Evolutionary conservation across 129 eudicot species (phyloP).

Genomic region (Oenanthe sinensis): DNA sequence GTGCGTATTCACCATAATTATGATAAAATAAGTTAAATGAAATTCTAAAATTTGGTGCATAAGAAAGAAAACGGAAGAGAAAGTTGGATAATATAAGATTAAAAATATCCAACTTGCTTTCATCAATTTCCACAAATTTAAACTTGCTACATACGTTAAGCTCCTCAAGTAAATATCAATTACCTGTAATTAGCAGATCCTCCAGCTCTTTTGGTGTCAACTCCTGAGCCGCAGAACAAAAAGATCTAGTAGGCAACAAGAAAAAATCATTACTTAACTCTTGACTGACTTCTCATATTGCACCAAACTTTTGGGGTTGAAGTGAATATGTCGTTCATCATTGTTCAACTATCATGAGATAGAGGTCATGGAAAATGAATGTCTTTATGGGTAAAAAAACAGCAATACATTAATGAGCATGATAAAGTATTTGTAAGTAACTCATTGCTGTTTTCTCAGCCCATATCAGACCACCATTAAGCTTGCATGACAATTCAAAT

Average conservation of each 20-base stretch:
- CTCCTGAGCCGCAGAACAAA: constrained; percentile 42
- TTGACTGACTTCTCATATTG: background rate
- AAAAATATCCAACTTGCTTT: background rate
- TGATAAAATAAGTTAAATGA: background rate
- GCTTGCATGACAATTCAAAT: background rate
- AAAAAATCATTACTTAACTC: constrained; percentile 1
- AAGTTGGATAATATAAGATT: background rate
- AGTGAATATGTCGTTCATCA: background rate
- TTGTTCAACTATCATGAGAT: background rate
- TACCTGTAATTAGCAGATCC: constrained; percentile 29
- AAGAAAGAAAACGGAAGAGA: background rate
- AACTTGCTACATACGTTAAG: background rate
- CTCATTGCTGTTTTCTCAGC: background rate
- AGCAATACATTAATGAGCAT: background rate
- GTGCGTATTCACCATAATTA: background rate
- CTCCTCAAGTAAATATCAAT: constrained; percentile 18
- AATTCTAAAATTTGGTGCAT: background rate
- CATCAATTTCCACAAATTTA: background rate
- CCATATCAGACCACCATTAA: background rate
- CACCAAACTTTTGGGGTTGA: background rate
- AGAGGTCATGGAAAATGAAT: background rate
- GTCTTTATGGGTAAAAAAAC: background rate
- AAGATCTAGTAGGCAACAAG: constrained; percentile 30
- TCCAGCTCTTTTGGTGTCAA: constrained; percentile 34
- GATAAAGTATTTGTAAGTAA: background rate